These are phyloP conservation scores for Fragilariopsis cylindrus DNA, from an alignment of 108 stramenopile genomes.

Conservation along the genomic window DNA sequence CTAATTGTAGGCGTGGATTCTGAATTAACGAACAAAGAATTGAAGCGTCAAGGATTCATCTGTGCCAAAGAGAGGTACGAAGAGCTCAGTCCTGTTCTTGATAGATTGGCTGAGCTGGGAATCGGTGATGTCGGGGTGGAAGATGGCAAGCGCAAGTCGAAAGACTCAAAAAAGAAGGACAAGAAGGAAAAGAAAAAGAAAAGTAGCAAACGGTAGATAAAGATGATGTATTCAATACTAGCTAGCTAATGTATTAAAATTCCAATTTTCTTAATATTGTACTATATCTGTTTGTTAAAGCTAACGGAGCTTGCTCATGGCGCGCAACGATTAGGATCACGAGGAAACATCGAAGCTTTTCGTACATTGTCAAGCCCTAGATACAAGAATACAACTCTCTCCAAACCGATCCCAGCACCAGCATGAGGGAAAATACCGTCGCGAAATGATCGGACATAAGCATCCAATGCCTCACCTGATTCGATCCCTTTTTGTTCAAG, in stretches of 20 bases:
- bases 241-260: background rate
- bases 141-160: slow-evolving; percentile 38
- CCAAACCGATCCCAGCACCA: slow-evolving; percentile 95
- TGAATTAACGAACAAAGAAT: slow-evolving; percentile 65
- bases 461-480: slow-evolving; percentile 69
- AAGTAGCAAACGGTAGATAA: slow-evolving; percentile 2
- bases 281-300: background rate
- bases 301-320: slow-evolving; percentile 62
- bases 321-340: slow-evolving; percentile 93
- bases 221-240: background rate
- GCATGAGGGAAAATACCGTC: slow-evolving; percentile 92
- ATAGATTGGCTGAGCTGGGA: slow-evolving; percentile 57
- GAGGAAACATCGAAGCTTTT: slow-evolving; percentile 98
- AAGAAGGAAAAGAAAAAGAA: slow-evolving; percentile 23
- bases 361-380: slow-evolving; percentile 96
- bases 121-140: slow-evolving; percentile 31
- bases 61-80: slow-evolving; percentile 69
- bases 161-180: slow-evolving; percentile 37
- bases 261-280: background rate
- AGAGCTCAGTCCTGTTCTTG: slow-evolving; percentile 60
- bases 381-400: slow-evolving; percentile 96
- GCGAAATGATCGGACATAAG: slow-evolving; percentile 90
- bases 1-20: slow-evolving; percentile 12
- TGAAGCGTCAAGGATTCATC: slow-evolving; percentile 77
- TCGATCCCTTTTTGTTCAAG: slow-evolving; percentile 88